Conservation (phyloP, 2,329 filamentous ascomycete genomes). For the Niveomyces coronatus region DNA sequence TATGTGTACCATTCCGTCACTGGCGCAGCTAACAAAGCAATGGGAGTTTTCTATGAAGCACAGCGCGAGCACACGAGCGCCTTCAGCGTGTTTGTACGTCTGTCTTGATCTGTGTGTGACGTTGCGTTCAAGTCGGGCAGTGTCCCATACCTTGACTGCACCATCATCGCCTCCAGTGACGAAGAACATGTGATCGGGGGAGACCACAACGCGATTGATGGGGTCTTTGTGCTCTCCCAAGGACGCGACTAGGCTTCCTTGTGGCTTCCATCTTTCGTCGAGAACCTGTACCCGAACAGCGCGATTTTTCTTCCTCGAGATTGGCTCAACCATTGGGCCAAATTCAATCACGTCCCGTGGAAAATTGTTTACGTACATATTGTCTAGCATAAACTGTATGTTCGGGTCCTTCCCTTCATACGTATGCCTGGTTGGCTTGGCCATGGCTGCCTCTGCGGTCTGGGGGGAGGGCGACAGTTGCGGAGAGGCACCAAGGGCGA, state of each 20-base stretch:
- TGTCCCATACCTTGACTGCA: conserved; percentile 87
- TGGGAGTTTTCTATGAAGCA: conserved; percentile 93
- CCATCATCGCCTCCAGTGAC: conserved; percentile 89
- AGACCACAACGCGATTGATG: conserved; percentile 70
- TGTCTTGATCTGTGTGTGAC: conserved; percentile 79
- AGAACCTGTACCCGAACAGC: conserved; percentile 35
- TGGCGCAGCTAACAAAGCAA: conserved; percentile 83
- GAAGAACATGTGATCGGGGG: conserved; percentile 91
- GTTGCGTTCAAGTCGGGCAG: conserved; percentile 79
- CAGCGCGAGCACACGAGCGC: conserved; percentile 65
- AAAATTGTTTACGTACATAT: conserved; percentile 69
- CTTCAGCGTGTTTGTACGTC: conserved; percentile 65
- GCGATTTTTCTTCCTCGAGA: conserved; percentile 44
- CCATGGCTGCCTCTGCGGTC: conserved; percentile 21
- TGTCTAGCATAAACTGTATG: conserved; percentile 64
- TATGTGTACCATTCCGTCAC: conserved; percentile 81
- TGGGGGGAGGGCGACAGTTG: conserved; percentile 16
- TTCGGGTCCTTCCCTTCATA: conserved; percentile 72
- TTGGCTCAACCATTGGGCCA: conserved; percentile 68
- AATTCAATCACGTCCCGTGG: conserved; percentile 58
- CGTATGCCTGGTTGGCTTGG: conserved; percentile 56
- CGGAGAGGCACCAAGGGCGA: conserved; percentile 25
- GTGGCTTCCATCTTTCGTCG: conserved; percentile 63
- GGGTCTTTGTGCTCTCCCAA: conserved; percentile 80
- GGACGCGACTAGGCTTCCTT: conserved; percentile 73